A percentile compares a stretch with the other conserved stretches of the same genome.
Conservation (phyloP, 176 grass and related monocot genomes). For the Thalia dealbata region DNA sequence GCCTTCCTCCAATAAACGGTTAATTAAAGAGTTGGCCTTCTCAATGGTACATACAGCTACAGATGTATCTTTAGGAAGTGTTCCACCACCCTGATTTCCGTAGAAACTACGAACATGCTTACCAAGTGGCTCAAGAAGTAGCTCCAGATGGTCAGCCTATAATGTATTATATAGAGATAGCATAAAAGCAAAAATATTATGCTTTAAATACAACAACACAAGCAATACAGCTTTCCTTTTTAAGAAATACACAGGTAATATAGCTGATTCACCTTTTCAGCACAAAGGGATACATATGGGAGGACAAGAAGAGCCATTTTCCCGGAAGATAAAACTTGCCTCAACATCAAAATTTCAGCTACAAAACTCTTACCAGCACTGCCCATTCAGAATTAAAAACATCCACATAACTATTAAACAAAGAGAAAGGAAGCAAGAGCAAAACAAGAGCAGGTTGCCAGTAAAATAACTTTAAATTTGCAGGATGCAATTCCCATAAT, state of each 20-base stretch:
- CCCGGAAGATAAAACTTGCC: conserved; percentile 58
- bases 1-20: conserved; percentile 80
- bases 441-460: not conserved
- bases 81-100: conserved; percentile 70
- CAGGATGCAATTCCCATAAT: not conserved
- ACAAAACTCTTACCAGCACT: conserved; percentile 99
- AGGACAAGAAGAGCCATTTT: conserved; percentile 96
- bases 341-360: conserved; percentile 95
- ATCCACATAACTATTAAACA: not conserved
- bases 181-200: not conserved
- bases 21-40: conserved; percentile 93
- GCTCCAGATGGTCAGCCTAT: conserved; percentile 84
- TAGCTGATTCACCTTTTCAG: conserved; percentile 56
- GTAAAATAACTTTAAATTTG: not conserved
- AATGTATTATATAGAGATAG: conserved; percentile 12
- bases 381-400: not conserved
- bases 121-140: conserved; percentile 88
- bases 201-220: not conserved
- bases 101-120: conserved; percentile 91
- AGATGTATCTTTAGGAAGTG: conserved; percentile 87
- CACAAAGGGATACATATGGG: conserved; percentile 90
- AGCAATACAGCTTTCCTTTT: too few relatives aligned
- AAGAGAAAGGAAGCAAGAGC: not conserved
- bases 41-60: conserved; percentile 99
- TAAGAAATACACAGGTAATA: not conserved